Conservation (phyloP, 164 flowering plant genomes). For the Piper betle region DNA sequence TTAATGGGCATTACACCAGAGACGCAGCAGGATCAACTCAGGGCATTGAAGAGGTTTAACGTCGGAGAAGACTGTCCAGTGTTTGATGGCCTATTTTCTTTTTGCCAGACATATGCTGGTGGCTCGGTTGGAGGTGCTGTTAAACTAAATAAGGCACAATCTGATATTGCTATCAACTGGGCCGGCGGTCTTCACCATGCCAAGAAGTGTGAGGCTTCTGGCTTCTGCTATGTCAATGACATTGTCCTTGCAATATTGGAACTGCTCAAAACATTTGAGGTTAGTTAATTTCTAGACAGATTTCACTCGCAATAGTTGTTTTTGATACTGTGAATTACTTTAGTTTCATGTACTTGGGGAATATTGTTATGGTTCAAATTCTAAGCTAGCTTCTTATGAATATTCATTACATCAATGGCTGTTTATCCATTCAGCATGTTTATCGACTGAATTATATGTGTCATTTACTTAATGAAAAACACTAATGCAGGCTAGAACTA, state of each 20-base stretch:
- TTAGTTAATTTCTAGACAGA: too few species aligned
- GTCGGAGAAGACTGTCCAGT: slow-evolving; percentile 53
- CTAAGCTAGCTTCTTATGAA: too few species aligned
- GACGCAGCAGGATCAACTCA: slow-evolving; percentile 39
- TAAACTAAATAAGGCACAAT: slow-evolving; percentile 25
- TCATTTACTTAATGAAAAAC: too few species aligned
- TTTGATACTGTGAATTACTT: too few species aligned
- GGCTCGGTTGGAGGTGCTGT: slow-evolving; percentile 50
- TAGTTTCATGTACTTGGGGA: too few species aligned
- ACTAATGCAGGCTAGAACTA: too few species aligned
- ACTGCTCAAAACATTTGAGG: slow-evolving; percentile 30
- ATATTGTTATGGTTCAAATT: too few species aligned
- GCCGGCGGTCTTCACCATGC: slow-evolving; percentile 60
- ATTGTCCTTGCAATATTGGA: slow-evolving; percentile 47
- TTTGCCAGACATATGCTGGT: slow-evolving; percentile 50
- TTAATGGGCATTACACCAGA: slow-evolving; percentile 39
- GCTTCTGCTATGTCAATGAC: slow-evolving; percentile 53
- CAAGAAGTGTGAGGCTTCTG: slow-evolving; percentile 54
- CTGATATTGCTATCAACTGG: slow-evolving; percentile 55
- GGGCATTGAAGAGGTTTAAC: slow-evolving; percentile 39
- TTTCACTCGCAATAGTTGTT: too few species aligned
- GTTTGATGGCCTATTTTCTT: slow-evolving; percentile 46
- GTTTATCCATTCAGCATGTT: too few species aligned
- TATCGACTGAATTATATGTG: too few species aligned
- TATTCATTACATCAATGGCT: too few species aligned